These are phyloP conservation scores for Eugenia klotzschiana DNA, from an alignment of 441 rosid species.

Conservation along the genomic window DNA sequence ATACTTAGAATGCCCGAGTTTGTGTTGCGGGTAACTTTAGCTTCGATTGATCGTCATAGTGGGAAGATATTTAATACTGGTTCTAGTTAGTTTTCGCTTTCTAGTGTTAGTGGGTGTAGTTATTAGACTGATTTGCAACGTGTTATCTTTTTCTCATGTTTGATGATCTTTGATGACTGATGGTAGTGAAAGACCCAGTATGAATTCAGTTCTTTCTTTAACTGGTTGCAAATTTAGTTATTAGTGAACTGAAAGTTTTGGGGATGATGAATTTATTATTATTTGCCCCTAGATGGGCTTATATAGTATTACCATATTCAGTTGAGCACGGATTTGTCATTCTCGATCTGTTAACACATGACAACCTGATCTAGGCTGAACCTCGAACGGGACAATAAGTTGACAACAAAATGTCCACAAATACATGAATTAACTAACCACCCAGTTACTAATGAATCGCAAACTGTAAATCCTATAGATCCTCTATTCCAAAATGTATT, in stretches of 20 bases:
- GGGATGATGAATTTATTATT: neutral
- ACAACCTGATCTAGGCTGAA: neutral
- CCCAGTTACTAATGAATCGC: neutral
- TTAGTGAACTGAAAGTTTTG: neutral
- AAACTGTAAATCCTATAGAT: neutral
- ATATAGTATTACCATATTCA: neutral
- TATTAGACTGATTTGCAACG: neutral
- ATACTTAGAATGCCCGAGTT: neutral
- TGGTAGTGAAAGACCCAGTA: neutral
- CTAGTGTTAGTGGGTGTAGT: neutral
- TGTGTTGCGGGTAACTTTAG: neutral
- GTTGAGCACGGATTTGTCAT: neutral
- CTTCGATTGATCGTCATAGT: neutral
- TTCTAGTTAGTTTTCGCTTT: neutral
- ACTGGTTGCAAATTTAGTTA: neutral
- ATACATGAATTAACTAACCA: neutral
- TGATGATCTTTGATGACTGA: neutral
- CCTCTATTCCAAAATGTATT: neutral
- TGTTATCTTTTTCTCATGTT: neutral
- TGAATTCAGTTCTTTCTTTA: neutral
- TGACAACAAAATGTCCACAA: neutral
- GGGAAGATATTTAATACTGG: neutral
- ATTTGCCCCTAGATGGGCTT: neutral
- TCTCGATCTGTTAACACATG: neutral
- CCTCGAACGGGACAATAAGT: neutral